phyloP scores from a whole-genome alignment of 495 filamentous ascomycete species.

The Hypoxylon crocopeplum region DNA sequence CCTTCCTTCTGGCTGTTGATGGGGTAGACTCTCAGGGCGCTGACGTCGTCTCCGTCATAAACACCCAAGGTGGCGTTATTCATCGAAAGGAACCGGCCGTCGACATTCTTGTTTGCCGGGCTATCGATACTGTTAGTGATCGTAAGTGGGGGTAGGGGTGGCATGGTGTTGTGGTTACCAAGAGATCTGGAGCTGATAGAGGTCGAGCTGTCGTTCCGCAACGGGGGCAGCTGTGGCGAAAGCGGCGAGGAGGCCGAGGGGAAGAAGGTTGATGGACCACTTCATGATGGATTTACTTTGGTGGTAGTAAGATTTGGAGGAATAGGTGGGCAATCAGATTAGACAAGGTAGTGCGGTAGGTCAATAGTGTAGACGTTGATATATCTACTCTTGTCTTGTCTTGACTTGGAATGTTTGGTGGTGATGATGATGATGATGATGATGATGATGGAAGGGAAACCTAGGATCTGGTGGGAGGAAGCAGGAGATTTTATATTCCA shows the following conservation, averaged over 20 bases:
- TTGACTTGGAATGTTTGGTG: neutral
- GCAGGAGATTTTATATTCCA: conserved; percentile 24
- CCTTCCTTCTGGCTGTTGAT: conserved; percentile 31
- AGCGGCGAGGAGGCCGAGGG: conserved; percentile 35
- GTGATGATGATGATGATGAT: neutral
- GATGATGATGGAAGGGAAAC: neutral
- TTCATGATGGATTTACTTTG: conserved; percentile 32
- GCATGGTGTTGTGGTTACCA: conserved; percentile 24
- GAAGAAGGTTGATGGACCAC: conserved; percentile 30
- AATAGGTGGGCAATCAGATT: neutral
- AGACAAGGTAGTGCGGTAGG: neutral
- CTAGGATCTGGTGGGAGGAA: conserved; percentile 10
- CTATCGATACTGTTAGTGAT: conserved; percentile 18
- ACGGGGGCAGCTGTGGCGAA: conserved; percentile 32
- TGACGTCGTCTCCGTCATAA: conserved; percentile 17
- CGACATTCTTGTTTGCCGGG: conserved; percentile 29
- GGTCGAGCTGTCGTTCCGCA: conserved; percentile 30
- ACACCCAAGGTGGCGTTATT: conserved; percentile 34
- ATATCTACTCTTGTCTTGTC: neutral
- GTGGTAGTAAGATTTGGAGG: neutral
- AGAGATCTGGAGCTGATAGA: conserved; percentile 40
- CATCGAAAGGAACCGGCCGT: conserved; percentile 36
- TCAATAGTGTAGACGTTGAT: neutral
- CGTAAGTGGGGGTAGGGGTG: neutral
- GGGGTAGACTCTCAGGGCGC: conserved; percentile 32